Evolutionary conservation across 768 basidiomycete species (phyloP).

Genomic region (Fomitopsis serialis): DNA sequence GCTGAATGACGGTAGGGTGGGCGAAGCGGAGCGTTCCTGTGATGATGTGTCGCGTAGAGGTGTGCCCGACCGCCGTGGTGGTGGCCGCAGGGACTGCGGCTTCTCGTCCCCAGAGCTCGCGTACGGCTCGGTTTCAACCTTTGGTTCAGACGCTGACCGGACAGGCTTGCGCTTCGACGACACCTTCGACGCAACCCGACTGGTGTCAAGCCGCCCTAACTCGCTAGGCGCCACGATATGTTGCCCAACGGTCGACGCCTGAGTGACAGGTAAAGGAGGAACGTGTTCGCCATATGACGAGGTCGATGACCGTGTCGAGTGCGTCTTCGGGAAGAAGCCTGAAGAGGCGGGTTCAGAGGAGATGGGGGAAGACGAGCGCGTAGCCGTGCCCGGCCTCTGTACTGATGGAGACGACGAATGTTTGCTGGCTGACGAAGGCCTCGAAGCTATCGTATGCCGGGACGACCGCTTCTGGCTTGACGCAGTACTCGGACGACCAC

Average conservation of each 20-base stretch:
- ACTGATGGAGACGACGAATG: constrained; percentile 8
- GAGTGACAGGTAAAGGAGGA: constrained; percentile 32
- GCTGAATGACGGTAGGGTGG: constrained; percentile 47
- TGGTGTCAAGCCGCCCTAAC: constrained; percentile 21
- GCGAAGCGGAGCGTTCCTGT: constrained; percentile 15
- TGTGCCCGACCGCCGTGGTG: constrained; percentile 9
- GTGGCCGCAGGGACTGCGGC: constrained; percentile 10
- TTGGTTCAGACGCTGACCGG: constrained; percentile 12
- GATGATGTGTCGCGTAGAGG: not conserved
- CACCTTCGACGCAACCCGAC: constrained; percentile 14
- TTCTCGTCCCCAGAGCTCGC: constrained; percentile 4
- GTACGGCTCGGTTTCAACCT: not conserved
- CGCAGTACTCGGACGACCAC: constrained; percentile 17
- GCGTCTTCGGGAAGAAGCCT: constrained; percentile 43
- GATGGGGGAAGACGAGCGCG: constrained; percentile 56
- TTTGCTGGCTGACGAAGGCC: constrained; percentile 18
- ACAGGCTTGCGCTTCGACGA: constrained; percentile 10
- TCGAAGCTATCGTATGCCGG: constrained; percentile 14
- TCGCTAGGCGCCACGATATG: constrained; percentile 56
- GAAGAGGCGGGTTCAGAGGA: constrained; percentile 53
- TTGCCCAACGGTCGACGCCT: constrained; percentile 26
- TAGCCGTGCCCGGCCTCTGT: constrained; percentile 41
- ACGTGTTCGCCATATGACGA: constrained; percentile 48
- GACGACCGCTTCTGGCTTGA: constrained; percentile 11
- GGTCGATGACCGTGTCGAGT: constrained; percentile 47